Percentiles rank a stretch among this genome's conserved stretches.
These are phyloP conservation scores for Neonectria hederae DNA, from an alignment of 2,329 filamentous ascomycete species.

Conservation along the genomic window DNA sequence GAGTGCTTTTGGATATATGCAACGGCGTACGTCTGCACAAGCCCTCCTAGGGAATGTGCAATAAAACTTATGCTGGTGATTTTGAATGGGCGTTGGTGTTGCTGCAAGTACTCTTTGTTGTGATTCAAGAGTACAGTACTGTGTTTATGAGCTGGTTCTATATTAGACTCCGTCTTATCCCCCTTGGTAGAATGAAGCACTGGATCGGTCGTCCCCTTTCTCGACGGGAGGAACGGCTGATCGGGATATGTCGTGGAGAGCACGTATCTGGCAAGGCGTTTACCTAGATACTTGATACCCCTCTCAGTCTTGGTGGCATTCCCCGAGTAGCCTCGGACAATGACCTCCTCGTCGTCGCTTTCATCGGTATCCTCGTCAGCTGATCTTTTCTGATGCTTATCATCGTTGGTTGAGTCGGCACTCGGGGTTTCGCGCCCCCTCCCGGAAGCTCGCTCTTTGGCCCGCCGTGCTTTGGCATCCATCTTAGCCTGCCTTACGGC, in stretches of 20 bases:
- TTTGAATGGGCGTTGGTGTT: slow-evolving; percentile 70
- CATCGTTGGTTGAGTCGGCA: slow-evolving; percentile 25
- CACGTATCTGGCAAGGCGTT: slow-evolving; percentile 90
- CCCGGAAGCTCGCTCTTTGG: slow-evolving; percentile 55
- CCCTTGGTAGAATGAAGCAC: slow-evolving; percentile 52
- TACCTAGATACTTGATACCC: slow-evolving; percentile 96
- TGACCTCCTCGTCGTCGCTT: slow-evolving; percentile 79
- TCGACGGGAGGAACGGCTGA: slow-evolving; percentile 81
- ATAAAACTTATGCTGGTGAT: slow-evolving; percentile 97
- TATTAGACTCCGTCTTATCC: slow-evolving; percentile 56
- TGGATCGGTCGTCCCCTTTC: slow-evolving; percentile 59
- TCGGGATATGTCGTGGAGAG: slow-evolving; percentile 92
- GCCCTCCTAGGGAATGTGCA: slow-evolving; percentile 87
- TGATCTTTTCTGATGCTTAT: slow-evolving; percentile 21
- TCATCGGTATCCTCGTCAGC: slow-evolving; percentile 34
- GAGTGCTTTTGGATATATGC: slow-evolving; percentile 98
- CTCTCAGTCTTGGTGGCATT: slow-evolving; percentile 92
- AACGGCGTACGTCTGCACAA: slow-evolving; percentile 92
- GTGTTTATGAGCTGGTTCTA: slow-evolving; percentile 64
- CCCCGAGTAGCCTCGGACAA: slow-evolving; percentile 88
- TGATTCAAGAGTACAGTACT: slow-evolving; percentile 66
- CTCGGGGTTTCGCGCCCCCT: slow-evolving; percentile 14
- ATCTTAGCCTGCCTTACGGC: slow-evolving; percentile 78
- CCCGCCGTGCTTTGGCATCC: slow-evolving; percentile 71
- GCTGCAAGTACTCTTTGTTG: slow-evolving; percentile 63